These are phyloP conservation scores for Medicago truncatula DNA, from an alignment of 306 rosid genomes.

Conservation along the genomic window MtrunA17r5.0-ANR NC_053044.1:46275001-46275500, in stretches of 20 bases:
- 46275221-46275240: slow-evolving; percentile 28
- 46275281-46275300: slow-evolving; percentile 10
- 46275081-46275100: slow-evolving; percentile 16
- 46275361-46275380: slow-evolving; percentile 23
- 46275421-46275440: slow-evolving; percentile 26
- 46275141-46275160: slow-evolving; percentile 37
- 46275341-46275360: slow-evolving; percentile 19
- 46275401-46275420: slow-evolving; percentile 13
- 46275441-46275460: slow-evolving; percentile 31
- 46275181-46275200: slow-evolving; percentile 29
- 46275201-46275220: slow-evolving; percentile 34
- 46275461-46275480: slow-evolving; percentile 36
- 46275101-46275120: slow-evolving; percentile 29
- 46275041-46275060: slow-evolving; percentile 28
- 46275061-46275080: slow-evolving; percentile 36
- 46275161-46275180: slow-evolving; percentile 37
- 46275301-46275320: slow-evolving; percentile 48
- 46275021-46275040: slow-evolving; percentile 14
- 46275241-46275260: slow-evolving; percentile 32
- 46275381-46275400: slow-evolving; percentile 13
- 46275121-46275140: slow-evolving; percentile 35
- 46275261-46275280: slow-evolving; percentile 27
- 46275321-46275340: slow-evolving; percentile 13
- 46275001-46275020: neutral
- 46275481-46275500: slow-evolving; percentile 17